Conservation (phyloP, 768 basidiomycete genomes). For the Kwoniella sp. region DNA sequence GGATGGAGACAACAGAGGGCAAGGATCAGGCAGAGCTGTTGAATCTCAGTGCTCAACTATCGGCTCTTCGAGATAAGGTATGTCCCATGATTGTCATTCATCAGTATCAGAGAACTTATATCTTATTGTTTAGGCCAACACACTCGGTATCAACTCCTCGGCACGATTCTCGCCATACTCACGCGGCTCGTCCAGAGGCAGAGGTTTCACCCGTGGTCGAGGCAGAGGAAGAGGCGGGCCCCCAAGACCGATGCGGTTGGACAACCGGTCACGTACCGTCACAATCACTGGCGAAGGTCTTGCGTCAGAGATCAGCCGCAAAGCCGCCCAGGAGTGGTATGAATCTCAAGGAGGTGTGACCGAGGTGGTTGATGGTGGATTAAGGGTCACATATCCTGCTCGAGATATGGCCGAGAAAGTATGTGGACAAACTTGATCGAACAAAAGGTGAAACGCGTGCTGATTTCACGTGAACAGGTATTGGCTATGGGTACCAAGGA, state of each 20-base stretch:
- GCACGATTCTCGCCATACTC: conserved; percentile 55
- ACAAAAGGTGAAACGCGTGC: background rate
- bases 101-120: conserved; percentile 60
- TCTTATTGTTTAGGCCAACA: conserved; percentile 66
- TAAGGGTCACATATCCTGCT: conserved; percentile 41
- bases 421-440: conserved; percentile 7
- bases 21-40: conserved; percentile 48
- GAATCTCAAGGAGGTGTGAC: conserved; percentile 61
- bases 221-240: conserved; percentile 65
- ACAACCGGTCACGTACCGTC: conserved; percentile 82
- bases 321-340: conserved; percentile 77
- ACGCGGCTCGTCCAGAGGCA: conserved; percentile 23
- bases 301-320: conserved; percentile 59
- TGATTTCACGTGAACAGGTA: conserved; percentile 23
- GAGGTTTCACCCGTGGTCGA: conserved; percentile 62
- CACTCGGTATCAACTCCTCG: conserved; percentile 55
- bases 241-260: conserved; percentile 79
- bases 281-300: conserved; percentile 68
- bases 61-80: conserved; percentile 58
- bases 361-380: conserved; percentile 26
- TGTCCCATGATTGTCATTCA: conserved; percentile 51
- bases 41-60: conserved; percentile 41
- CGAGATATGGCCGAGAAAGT: conserved; percentile 52
- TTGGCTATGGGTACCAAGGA: conserved; percentile 43
- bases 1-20: conserved; percentile 58